Conservation (phyloP, 2,329 filamentous ascomycete species). For the Hirsutella thompsonii region DNA sequence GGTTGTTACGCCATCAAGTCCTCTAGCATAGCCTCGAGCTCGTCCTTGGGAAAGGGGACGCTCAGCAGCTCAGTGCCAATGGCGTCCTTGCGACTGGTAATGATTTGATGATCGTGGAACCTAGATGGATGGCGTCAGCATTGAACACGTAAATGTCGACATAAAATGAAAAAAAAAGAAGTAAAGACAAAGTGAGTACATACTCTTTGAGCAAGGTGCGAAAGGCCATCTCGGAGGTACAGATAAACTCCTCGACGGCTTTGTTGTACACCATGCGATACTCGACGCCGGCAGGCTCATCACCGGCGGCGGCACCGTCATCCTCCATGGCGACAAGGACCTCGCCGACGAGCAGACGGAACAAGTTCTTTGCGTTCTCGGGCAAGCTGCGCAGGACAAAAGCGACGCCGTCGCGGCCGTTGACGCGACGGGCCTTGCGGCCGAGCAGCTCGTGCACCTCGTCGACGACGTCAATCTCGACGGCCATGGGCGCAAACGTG, state of each 20-base stretch:
- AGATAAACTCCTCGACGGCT: conserved; percentile 92
- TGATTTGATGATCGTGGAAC: conserved; percentile 96
- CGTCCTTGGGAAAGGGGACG: conserved; percentile 75
- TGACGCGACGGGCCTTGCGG: conserved; percentile 63
- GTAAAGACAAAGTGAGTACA: not conserved
- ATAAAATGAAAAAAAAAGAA: not conserved
- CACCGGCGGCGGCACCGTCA: conserved; percentile 28
- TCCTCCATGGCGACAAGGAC: conserved; percentile 60
- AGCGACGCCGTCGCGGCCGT: conserved; percentile 80
- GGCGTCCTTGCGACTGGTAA: conserved; percentile 75
- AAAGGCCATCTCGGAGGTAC: conserved; percentile 92
- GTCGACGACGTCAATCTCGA: conserved; percentile 75
- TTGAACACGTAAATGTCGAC: not conserved
- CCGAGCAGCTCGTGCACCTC: conserved; percentile 81
- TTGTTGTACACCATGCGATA: conserved; percentile 90
- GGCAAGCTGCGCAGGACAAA: conserved; percentile 86
- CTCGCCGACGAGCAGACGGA: conserved; percentile 73
- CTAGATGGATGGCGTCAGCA: conserved; percentile 27
- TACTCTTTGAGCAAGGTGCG: conserved; percentile 86
- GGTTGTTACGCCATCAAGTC: conserved; percentile 34
- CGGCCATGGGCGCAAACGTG: conserved; percentile 63
- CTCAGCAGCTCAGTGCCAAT: conserved; percentile 76
- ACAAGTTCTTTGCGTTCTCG: conserved; percentile 82
- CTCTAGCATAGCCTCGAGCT: conserved; percentile 79
- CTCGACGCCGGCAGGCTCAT: conserved; percentile 58